Percentiles rank a stretch among this genome's conserved stretches.
Conservation (phyloP, 176 grass and related monocot species). For the Alloteropsis semialata region DNA sequence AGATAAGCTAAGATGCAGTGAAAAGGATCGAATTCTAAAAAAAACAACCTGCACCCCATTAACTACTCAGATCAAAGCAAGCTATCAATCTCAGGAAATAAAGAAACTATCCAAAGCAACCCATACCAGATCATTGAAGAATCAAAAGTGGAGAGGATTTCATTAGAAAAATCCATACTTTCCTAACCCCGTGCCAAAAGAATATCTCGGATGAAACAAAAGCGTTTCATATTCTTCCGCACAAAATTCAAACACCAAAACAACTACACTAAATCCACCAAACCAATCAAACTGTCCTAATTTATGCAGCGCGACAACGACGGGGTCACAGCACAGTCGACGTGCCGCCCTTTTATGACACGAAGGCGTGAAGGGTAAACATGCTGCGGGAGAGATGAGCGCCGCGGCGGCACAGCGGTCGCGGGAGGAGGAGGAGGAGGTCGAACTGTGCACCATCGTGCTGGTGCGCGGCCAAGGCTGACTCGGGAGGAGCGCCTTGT, state of each 20-base stretch:
- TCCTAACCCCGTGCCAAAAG: not conserved
- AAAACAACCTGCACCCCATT: not conserved
- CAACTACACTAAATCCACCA: not conserved
- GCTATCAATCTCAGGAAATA: not conserved
- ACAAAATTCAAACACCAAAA: not conserved
- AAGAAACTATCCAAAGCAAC: not conserved
- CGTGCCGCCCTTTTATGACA: not conserved
- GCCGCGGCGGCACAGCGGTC: not conserved
- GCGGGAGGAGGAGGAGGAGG: not conserved
- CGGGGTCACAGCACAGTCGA: not conserved
- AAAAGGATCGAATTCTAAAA: not conserved
- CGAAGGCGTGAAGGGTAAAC: not conserved
- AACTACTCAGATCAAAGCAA: conserved; percentile 17
- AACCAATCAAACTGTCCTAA: not conserved
- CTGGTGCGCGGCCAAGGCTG: too few species aligned
- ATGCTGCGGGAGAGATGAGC: not conserved
- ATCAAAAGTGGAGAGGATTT: not conserved
- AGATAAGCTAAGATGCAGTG: not conserved
- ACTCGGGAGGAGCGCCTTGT: not conserved
- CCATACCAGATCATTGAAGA: not conserved
- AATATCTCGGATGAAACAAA: not conserved
- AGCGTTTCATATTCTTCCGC: not conserved
- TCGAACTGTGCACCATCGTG: not conserved
- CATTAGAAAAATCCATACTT: not conserved
- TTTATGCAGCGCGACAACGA: conserved; percentile 5